phyloP scores from a whole-genome alignment of 805 yeast genomes.

The Wickerhamiella allomyrinae region DNA sequence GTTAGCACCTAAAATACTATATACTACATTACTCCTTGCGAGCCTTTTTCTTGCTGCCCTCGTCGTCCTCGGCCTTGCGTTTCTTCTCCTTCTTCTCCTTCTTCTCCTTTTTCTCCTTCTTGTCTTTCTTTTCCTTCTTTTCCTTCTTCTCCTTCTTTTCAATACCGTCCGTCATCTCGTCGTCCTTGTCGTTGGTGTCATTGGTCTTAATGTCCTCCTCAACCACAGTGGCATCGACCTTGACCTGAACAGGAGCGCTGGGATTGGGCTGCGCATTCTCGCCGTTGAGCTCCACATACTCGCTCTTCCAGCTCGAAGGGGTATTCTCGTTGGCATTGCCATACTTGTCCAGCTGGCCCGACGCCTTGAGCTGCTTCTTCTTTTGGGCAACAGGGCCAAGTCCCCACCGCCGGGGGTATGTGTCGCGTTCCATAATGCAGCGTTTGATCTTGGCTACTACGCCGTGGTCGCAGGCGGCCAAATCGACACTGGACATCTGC shows the following conservation, averaged over 20 bases:
- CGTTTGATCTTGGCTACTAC: slow-evolving; percentile 97
- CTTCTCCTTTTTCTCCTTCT: slow-evolving; percentile 39
- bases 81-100: slow-evolving; percentile 52
- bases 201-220: slow-evolving; percentile 11
- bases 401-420: slow-evolving; percentile 99
- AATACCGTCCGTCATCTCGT: slow-evolving; percentile 26
- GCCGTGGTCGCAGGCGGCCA: slow-evolving; percentile 95
- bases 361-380: slow-evolving; percentile 96
- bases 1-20: neutral
- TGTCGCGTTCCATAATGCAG: slow-evolving; percentile 98
- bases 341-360: slow-evolving; percentile 90
- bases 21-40: slow-evolving; percentile 2
- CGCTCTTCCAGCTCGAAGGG: slow-evolving; percentile 81
- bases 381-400: slow-evolving; percentile 96
- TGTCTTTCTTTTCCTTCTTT: slow-evolving; percentile 39
- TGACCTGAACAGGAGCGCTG: slow-evolving; percentile 23
- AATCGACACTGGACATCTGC: slow-evolving; percentile 96
- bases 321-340: slow-evolving; percentile 91
- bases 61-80: slow-evolving; percentile 39
- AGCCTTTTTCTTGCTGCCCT: slow-evolving; percentile 31
- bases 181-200: slow-evolving; percentile 9
- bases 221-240: slow-evolving; percentile 15
- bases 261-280: slow-evolving; percentile 32
- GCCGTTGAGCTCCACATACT: slow-evolving; percentile 54
- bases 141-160: slow-evolving; percentile 39